Percentiles rank a stretch among this genome's conserved stretches.
These are phyloP conservation scores for Aechmea fasciata DNA, from an alignment of 176 grass and related monocot genomes.

Conservation along the genomic window DNA sequence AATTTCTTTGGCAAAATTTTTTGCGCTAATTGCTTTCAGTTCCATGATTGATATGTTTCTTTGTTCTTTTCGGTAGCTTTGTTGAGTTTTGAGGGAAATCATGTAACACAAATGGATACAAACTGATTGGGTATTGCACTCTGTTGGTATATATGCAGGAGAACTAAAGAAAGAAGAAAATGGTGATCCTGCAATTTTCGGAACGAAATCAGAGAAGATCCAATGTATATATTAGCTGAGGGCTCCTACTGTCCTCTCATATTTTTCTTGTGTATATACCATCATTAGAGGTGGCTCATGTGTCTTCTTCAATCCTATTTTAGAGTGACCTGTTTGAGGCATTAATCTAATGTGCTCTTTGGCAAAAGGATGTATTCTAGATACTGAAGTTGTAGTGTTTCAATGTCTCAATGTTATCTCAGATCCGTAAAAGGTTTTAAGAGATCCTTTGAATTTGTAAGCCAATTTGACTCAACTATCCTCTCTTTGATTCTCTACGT, in stretches of 20 bases:
- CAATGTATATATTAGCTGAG: background rate
- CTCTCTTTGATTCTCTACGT: no score
- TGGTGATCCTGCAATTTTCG: background rate
- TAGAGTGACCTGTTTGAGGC: background rate
- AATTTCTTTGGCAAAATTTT: background rate
- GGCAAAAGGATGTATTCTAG: background rate
- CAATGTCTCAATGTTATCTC: no score
- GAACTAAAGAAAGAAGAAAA: background rate
- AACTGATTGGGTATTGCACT: background rate
- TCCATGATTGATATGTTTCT: background rate
- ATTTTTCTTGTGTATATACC: background rate
- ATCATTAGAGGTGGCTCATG: background rate
- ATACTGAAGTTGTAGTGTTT: no score
- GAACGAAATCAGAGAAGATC: background rate
- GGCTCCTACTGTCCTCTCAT: background rate
- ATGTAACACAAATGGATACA: no score
- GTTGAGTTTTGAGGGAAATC: background rate
- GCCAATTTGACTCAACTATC: no score
- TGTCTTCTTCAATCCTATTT: background rate
- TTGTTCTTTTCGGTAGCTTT: background rate
- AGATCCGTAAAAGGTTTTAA: no score
- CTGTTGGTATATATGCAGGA: background rate
- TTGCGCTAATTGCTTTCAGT: background rate
- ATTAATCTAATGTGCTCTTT: background rate
- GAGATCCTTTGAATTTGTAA: no score